Base-by-base conservation (phyloP, 441 rosid genomes). In the Bocquillonia castaneifolia region DNA sequence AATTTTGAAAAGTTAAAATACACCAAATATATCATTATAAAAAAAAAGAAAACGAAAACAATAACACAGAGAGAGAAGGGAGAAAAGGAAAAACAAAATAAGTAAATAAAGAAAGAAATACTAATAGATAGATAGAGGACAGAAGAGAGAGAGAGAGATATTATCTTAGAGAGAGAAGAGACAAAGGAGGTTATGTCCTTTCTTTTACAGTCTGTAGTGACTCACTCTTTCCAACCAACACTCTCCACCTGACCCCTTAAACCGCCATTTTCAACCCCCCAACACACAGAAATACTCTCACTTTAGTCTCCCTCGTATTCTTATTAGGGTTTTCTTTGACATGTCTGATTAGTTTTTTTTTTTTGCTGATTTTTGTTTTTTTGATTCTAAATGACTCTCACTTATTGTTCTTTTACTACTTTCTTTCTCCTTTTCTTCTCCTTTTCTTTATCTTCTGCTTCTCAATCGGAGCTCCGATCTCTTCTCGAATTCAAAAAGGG, bases 401-500 rank as follows among this genome's bases (percentile, higher is more conserved):
- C 47, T 60, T 22, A 53, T 56, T 63, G 29, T 54, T 66, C 76
- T 72, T 69, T 71, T 76, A 62, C 69, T 42, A 42, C 74, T 66
- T 66, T 37, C 69, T 71, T 23, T 54, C 34, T 31, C 2, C 67
- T 44, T 28, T 25, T 23, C 0, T 23, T 57, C 48, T 52, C 25
- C 44, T 7, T 44, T 36, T 26, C 68, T 45, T 55, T 58, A 3
- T 28, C 68, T 45, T 55, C 62, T 5, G 13, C 59, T 53, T 36
- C 34, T 22, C 69, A 75, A 12, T 54, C 66, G 13, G 98, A 93
- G 78, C 78, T 87, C 78, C 79, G 84, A 77, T 80, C 84, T 50
- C 77, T 93, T 1, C 83, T 91, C 13, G 97, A 91, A 81, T 93
- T 91, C 85, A 88, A 81, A 60, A 93, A 93, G 72, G 97, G 98